phyloP scores from a whole-genome alignment of 2,329 filamentous ascomycete genomes.

The Aspergillus arachidicola region DNA sequence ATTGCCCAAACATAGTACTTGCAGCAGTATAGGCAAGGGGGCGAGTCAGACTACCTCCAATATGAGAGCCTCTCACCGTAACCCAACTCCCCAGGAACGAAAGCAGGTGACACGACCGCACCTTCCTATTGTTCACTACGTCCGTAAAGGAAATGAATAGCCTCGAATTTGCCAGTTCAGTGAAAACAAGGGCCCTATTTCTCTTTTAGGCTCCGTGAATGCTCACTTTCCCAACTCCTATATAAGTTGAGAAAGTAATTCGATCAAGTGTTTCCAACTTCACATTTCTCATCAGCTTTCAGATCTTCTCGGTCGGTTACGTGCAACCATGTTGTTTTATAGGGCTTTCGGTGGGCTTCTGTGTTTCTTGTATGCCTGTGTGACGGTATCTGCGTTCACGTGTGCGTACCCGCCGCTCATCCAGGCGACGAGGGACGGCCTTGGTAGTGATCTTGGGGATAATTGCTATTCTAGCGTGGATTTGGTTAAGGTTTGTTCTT shows the following conservation, averaged over 20 bases:
- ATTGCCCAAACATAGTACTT: background rate
- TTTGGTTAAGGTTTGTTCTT: constrained; percentile 47
- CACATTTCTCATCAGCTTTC: background rate
- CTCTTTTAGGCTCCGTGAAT: background rate
- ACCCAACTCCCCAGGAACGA: background rate
- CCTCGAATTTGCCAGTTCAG: background rate
- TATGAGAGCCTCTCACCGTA: background rate
- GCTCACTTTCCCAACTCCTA: background rate
- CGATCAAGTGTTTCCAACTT: background rate
- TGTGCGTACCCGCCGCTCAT: constrained; percentile 46
- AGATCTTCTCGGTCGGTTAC: background rate
- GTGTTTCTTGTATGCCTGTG: constrained; percentile 2
- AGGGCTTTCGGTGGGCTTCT: background rate
- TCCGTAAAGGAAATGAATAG: background rate
- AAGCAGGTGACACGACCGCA: background rate
- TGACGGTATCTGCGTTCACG: background rate
- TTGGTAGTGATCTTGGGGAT: constrained; percentile 52
- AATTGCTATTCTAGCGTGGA: constrained; percentile 61
- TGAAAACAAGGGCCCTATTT: background rate
- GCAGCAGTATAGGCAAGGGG: background rate
- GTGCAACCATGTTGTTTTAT: background rate
- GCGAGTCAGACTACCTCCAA: background rate
- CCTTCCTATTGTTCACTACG: background rate
- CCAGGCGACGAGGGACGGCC: constrained; percentile 55
- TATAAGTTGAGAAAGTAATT: background rate